Percentiles rank a stretch among this genome's conserved stretches.
Conservation (phyloP, 805 yeast genomes). For the Zygotorulaspora chibaensis region DNA sequence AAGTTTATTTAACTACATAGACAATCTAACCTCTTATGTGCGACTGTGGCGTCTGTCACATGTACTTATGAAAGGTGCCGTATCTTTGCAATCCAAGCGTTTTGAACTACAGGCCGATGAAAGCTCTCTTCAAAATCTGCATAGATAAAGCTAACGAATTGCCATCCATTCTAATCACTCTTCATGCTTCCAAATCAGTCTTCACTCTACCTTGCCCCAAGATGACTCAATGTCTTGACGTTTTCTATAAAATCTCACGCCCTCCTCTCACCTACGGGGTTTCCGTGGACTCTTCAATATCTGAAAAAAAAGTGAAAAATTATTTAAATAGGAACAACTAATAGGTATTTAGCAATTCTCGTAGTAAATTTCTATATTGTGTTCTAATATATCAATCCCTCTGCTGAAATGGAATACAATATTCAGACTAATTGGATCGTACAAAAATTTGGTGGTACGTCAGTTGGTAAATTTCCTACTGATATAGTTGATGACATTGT, state of each 20-base stretch:
- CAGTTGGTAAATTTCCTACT: conserved; percentile 90
- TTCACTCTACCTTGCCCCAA: background rate
- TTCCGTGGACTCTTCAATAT: background rate
- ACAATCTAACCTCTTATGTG: too few relatives aligned
- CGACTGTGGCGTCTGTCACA: too few relatives aligned
- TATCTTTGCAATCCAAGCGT: too few relatives aligned
- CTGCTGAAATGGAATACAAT: background rate
- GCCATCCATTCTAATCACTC: too few relatives aligned
- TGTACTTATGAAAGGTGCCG: too few relatives aligned
- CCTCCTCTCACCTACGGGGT: background rate
- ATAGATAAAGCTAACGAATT: too few relatives aligned
- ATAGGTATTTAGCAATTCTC: background rate
- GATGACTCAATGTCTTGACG: background rate
- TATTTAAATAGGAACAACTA: background rate
- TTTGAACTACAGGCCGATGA: too few relatives aligned
- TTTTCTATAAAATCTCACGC: background rate
- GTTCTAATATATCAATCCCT: background rate
- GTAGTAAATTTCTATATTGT: too few relatives aligned
- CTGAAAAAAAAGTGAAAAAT: background rate
- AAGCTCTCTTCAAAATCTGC: too few relatives aligned
- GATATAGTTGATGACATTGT: conserved; percentile 83
- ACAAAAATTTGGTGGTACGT: conserved; percentile 96
- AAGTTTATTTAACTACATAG: too few relatives aligned
- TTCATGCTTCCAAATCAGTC: background rate
- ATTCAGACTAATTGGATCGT: conserved; percentile 55